Base-by-base conservation (phyloP, 192 early-diverging fungal species). In the Glomus cerebriforme region DNA sequence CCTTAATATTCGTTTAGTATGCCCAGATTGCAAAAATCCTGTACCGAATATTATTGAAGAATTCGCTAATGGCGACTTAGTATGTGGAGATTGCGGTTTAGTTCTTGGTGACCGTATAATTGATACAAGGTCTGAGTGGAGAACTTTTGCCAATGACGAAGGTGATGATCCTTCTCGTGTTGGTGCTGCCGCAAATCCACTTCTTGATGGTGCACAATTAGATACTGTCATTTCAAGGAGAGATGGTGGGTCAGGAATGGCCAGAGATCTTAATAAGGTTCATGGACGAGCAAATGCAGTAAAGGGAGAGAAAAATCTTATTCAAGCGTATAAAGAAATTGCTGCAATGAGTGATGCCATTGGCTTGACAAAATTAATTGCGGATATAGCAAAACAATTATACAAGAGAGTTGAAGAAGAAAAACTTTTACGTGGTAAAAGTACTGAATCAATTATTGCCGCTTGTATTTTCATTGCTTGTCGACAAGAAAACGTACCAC, bases 121-220 rank as follows among this genome's bases (percentile, higher is more conserved):
- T 75, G 95, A 95, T 81, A 96, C 97, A 34, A 91, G 96, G 13
- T 96, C 94, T 1, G 97, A 99, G 82, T 99, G 97, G 97, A 92
- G 97, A 66, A 99, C 96, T 29, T 95, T 96, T 80, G 91, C 94
- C 27, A 95, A 95, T 81, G 96, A 96, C 75, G 95, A 92, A 79
- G 93, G 92, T 63, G 94, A 95, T 80, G 93, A 96, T 80, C 95
- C 94, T n/a, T 95, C 93, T 67, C 94, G 93, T 92, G 95, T 95
- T 54, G 95, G 96, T 86, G 92, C 90, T 10, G 89, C 91, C 17
- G 87, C 88, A 34, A 93, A 97, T 81, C 92, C 93, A 7, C 82
- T 96, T 12, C 87, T 95, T 32, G 94, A 92, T 12, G 90, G 90
- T 31, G 89, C 92, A 35, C 92, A 92, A 75, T 86, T 97, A 26